Evolutionary conservation across 768 basidiomycete species (phyloP), one percentile per base, ranked within the genome.

Genomic region (Phlebiopsis flavidoalba): DNA sequence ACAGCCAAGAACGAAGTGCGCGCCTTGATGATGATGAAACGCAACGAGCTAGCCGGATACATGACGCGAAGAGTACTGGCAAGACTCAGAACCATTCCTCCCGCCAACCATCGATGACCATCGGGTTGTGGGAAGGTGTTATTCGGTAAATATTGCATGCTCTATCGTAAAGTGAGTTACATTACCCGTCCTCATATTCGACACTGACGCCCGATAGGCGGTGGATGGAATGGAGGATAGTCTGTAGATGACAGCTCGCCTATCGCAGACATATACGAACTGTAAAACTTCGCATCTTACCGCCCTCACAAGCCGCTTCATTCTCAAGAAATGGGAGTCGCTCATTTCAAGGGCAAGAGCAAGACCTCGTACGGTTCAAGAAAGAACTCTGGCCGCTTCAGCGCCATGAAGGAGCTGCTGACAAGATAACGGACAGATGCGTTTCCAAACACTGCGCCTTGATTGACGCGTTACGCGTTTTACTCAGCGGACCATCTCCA

Each of bases 341-440:
- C 79, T 98, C 15, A 79, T 98, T 59, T 80, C 92, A 1, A 69
- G 86, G 4, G 97, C n/a, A 99, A 71, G 97, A 98, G 70, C 86
- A 88, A 60, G 95, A 97, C 64, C 76, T 91, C 14, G 75, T 88
- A 10, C 81, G 91, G 19, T 95, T 93, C 76, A 85, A 86, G 70
- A 91, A 90, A 64, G 95, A 99, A 67, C 77, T 98, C 8, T 99
- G 97, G 97, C 95, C 91, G 0, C 84, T 96, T 81, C 82, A n/a
- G 82, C 6, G 93, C 93, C n/a, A n/a, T n/a, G 0, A 75, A 72
- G 17, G 87, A 95, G 66, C 81, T 97, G n/a, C n/a, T 58, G 91
- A 94, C n/a, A 72, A 80, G 75, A 58, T 83, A 82, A n/a, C 46
- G 97, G 97, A 2, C 79, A n/a, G 95, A 63, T 97, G 95, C 69